Evolutionary conservation across 257 asterid genomes (phyloP).

Genomic region (Nicotiana knightiana): DNA sequence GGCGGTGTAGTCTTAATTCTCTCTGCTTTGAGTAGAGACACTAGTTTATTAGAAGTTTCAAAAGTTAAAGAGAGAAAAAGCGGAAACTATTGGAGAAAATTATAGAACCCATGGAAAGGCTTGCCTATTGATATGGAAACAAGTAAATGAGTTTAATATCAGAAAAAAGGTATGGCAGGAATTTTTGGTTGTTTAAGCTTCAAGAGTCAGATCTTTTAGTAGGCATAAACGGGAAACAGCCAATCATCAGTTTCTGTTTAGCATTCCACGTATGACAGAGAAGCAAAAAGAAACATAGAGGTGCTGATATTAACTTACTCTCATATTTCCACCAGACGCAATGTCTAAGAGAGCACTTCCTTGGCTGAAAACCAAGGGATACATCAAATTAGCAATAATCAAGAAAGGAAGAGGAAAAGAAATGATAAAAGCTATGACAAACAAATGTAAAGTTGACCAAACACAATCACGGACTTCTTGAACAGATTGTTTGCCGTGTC

Average conservation of each 20-base stretch:
- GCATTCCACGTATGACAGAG: not conserved
- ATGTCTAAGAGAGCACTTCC: conserved; percentile 85
- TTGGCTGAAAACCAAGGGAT: conserved; percentile 54
- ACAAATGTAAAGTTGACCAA: not conserved
- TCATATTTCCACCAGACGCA: conserved; percentile 84
- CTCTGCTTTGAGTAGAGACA: not conserved
- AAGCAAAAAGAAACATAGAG: not conserved
- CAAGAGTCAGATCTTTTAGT: not conserved
- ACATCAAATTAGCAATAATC: conserved; percentile 15
- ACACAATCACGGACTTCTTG: not conserved
- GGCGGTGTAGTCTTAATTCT: not conserved
- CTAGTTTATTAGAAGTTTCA: not conserved
- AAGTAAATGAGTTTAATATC: not conserved
- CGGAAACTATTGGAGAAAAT: not conserved
- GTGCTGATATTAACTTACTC: conserved; percentile 38
- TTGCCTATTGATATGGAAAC: not conserved
- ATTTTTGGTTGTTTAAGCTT: not conserved
- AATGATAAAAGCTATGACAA: not conserved
- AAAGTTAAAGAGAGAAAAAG: not conserved
- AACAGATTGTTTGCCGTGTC: not conserved
- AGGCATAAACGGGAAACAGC: not conserved
- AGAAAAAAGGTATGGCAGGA: not conserved
- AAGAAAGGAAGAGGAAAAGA: conserved; percentile 4
- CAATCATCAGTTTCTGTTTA: not conserved
- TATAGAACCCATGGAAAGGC: not conserved